phyloP scores from a whole-genome alignment of 2,329 filamentous ascomycete genomes.

The Venturia oleaginea region DNA sequence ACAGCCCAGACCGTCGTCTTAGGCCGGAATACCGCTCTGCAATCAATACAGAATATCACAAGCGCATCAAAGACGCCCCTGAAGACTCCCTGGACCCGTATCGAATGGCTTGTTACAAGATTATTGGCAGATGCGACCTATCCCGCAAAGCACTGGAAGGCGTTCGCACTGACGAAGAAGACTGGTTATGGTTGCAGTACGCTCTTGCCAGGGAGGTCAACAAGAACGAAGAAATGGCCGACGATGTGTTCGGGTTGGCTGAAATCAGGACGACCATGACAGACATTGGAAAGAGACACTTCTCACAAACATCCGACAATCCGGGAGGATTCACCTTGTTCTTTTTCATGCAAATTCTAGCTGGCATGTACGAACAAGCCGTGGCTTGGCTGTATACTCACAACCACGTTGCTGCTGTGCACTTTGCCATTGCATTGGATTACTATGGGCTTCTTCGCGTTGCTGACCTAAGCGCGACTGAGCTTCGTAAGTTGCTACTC shows the following conservation, averaged over 20 bases:
- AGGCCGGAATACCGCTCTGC: slow-evolving; percentile 72
- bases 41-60: slow-evolving; percentile 83
- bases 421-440: slow-evolving; percentile 82
- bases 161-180: slow-evolving; percentile 52
- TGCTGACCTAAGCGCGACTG: slow-evolving; percentile 65
- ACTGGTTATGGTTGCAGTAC: slow-evolving; percentile 61
- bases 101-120: slow-evolving; percentile 95
- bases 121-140: slow-evolving; percentile 71
- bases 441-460: slow-evolving; percentile 87
- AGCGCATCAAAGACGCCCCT: slow-evolving; percentile 65
- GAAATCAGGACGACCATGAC: slow-evolving; percentile 70
- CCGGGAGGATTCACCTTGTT: slow-evolving; percentile 77
- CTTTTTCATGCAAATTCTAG: slow-evolving; percentile 85
- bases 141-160: slow-evolving; percentile 47
- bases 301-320: slow-evolving; percentile 68
- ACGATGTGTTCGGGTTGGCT: slow-evolving; percentile 52
- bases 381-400: slow-evolving; percentile 86
- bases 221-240: slow-evolving; percentile 51
- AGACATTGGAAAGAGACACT: slow-evolving; percentile 87
- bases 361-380: slow-evolving; percentile 90
- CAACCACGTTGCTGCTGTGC: slow-evolving; percentile 85
- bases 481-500: slow-evolving; percentile 47
- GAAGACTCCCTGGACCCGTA: slow-evolving; percentile 89
- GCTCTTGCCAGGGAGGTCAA: slow-evolving; percentile 53
- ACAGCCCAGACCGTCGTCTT: slow-evolving; percentile 66